Percentiles rank a stretch among this genome's conserved stretches.
These are phyloP conservation scores for Deinandra increscens DNA, from an alignment of 129 eudicot species.

Conservation along the genomic window DNA sequence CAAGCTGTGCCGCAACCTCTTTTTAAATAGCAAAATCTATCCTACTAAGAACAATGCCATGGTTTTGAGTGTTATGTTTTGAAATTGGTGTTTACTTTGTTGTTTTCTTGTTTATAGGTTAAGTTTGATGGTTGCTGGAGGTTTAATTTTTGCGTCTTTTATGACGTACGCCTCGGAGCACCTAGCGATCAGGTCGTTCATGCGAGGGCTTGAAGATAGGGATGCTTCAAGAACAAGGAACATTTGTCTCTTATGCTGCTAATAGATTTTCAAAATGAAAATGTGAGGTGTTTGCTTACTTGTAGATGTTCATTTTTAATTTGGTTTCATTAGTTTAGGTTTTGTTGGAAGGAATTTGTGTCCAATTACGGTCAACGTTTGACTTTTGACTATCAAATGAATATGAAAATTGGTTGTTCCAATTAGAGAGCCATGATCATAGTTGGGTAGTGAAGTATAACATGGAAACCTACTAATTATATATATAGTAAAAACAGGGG, in stretches of 20 bases:
- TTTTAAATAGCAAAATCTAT: too few relatives aligned
- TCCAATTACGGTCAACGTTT: not conserved
- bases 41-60: not conserved
- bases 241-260: slow-evolving; percentile 51
- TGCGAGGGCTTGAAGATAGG: slow-evolving; percentile 60
- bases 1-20: too few relatives aligned
- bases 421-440: not conserved
- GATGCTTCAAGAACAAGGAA: slow-evolving; percentile 51
- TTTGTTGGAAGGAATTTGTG: not conserved
- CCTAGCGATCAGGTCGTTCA: slow-evolving; percentile 57
- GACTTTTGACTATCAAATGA: slow-evolving; percentile 11
- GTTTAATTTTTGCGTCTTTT: slow-evolving; percentile 62
- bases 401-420: not conserved
- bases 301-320: slow-evolving; percentile 14
- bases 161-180: slow-evolving; percentile 75
- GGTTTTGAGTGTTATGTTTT: not conserved
- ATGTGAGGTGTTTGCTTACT: slow-evolving; percentile 15
- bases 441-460: too few relatives aligned
- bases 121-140: slow-evolving; percentile 69
- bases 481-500: too few relatives aligned
- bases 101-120: slow-evolving; percentile 44
- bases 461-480: too few relatives aligned
- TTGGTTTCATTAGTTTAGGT: not conserved
- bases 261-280: slow-evolving; percentile 3
- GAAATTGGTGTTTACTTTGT: not conserved